Conservation (phyloP, 169 alveolate genomes). For the Cryptosporidium felis region DNA sequence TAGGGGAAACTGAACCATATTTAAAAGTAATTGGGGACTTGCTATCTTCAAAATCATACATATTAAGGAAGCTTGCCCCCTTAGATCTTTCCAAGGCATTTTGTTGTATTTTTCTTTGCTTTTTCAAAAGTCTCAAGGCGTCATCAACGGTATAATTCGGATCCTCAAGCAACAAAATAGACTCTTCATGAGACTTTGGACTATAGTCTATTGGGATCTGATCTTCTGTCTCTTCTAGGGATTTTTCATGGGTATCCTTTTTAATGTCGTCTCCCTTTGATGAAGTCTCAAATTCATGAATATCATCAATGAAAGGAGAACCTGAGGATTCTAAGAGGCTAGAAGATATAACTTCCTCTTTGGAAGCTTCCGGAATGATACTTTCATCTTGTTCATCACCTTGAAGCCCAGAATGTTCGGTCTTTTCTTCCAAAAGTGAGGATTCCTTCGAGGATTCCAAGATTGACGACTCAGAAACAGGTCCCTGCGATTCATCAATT, state of each 20-base stretch:
- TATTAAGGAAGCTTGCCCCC: no score
- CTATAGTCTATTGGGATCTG: background rate
- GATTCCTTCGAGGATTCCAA: background rate
- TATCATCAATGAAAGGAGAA: background rate
- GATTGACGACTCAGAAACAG: background rate
- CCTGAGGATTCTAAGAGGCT: background rate
- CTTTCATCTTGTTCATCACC: background rate
- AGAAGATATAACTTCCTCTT: background rate
- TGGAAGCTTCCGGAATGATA: background rate
- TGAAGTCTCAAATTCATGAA: background rate
- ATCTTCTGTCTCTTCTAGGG: background rate
- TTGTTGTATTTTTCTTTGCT: slow-evolving; percentile 33
- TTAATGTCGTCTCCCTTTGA: no score
- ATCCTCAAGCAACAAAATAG: slow-evolving; percentile 2
- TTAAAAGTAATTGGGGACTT: no score
- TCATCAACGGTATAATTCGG: slow-evolving; percentile 45
- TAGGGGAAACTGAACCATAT: no score
- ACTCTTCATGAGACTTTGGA: slow-evolving; percentile 20
- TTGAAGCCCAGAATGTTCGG: background rate
- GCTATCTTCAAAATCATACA: no score
- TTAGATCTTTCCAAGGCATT: no score
- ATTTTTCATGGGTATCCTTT: no score
- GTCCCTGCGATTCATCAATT: no score
- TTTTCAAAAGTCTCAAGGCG: slow-evolving; percentile 17
- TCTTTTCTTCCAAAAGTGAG: background rate